Percentiles rank a stretch among this genome's conserved stretches.
phyloP scores from a whole-genome alignment of 163 green algal genomes.

The Scenedesmus sp. region DNA sequence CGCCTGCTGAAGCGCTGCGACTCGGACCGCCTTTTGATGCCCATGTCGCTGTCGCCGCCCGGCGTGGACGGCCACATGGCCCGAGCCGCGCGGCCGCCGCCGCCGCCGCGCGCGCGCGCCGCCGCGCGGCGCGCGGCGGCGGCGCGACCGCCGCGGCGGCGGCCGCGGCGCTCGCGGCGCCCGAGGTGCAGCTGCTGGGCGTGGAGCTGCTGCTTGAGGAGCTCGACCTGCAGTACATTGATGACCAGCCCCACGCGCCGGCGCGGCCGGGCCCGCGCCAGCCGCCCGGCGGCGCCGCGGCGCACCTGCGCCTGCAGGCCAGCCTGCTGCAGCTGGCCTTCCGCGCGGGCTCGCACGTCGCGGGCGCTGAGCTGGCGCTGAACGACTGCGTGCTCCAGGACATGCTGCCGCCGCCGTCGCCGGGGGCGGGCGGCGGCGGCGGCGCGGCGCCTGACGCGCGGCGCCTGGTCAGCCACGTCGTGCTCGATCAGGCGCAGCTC shows the following conservation, averaged over 20 bases:
- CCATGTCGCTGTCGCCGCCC: background rate
- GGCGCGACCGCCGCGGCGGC: constrained; percentile 1
- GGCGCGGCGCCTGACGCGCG: background rate
- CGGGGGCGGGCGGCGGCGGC: background rate
- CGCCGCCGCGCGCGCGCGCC: too few species aligned
- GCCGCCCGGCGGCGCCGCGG: background rate
- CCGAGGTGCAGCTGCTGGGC: constrained; percentile 6
- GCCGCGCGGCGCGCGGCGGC: background rate
- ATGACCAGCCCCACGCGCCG: constrained; percentile 27
- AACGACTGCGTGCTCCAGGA: constrained; percentile 16
- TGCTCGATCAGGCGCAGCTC: constrained; percentile 9
- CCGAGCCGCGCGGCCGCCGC: too few species aligned
- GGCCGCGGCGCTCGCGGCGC: background rate
- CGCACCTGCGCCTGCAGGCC: constrained; percentile 14
- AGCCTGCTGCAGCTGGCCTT: constrained; percentile 4
- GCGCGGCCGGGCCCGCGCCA: too few species aligned
- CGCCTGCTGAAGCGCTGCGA: constrained; percentile 24
- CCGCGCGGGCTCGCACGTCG: constrained; percentile 19
- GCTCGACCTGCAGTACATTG: constrained; percentile 24
- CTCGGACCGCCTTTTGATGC: constrained; percentile 21
- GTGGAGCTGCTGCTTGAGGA: constrained; percentile 20
- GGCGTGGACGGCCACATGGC: background rate
- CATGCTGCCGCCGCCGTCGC: background rate
- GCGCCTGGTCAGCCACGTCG: background rate
- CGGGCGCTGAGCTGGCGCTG: constrained; percentile 1